Percentiles rank a stretch among this genome's conserved stretches.
phyloP scores from a whole-genome alignment of 176 grass and related monocot species.

The sorghum (Sorghum bicolor) region Sorghum_bicolor_NCBIv3 NC_012870.2:17978001-17978500 shows the following conservation, averaged over 20 bases:
- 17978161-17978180: background rate
- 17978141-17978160: background rate
- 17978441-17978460: conserved; percentile 18
- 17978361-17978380: background rate
- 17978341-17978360: background rate
- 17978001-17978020: background rate
- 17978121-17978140: conserved; percentile 83
- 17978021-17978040: conserved; percentile 33
- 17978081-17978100: conserved; percentile 93
- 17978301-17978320: conserved; percentile 35
- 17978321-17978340: conserved; percentile 23
- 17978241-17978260: conserved; percentile 87
- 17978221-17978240: conserved; percentile 90
- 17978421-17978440: conserved; percentile 15
- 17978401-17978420: background rate
- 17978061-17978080: conserved; percentile 98
- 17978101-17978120: conserved; percentile 96
- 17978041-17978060: conserved; percentile 48
- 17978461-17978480: conserved; percentile 92
- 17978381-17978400: conserved; percentile 1
- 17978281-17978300: conserved; percentile 98
- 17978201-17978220: background rate
- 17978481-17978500: conserved; percentile 96
- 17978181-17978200: background rate
- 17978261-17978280: conserved; percentile 93